These are phyloP conservation scores for Ogataea hybrid DNA, from an alignment of 1,139 yeast genomes.

Conservation along the genomic window DNA sequence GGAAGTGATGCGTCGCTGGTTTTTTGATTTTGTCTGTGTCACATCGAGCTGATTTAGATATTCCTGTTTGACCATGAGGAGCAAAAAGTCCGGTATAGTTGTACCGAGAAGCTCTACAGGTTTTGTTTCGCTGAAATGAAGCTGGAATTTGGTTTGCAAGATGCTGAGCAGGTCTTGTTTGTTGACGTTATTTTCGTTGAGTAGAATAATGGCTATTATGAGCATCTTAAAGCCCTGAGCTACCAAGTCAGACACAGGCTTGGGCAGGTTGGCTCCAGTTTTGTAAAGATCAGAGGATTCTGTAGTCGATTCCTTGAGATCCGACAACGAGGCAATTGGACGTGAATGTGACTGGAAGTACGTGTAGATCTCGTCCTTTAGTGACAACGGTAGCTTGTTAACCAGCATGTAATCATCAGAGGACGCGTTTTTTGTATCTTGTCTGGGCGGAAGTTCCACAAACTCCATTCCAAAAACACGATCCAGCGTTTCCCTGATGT, in stretches of 20 bases:
- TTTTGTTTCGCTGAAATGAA: slow-evolving; percentile 23
- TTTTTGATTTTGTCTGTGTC: slow-evolving; percentile 14
- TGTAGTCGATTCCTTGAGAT: slow-evolving; percentile 13
- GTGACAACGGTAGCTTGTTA: slow-evolving; percentile 19
- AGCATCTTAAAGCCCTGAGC: slow-evolving; percentile 33
- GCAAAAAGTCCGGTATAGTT: slow-evolving; percentile 30
- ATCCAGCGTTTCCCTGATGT: slow-evolving; percentile 12
- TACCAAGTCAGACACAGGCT: slow-evolving; percentile 26
- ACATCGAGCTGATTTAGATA: slow-evolving; percentile 27
- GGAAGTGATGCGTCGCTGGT: slow-evolving; percentile 11
- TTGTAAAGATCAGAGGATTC: slow-evolving; percentile 10
- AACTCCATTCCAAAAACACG: slow-evolving; percentile 27
- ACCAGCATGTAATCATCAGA: slow-evolving; percentile 28
- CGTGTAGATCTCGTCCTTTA: slow-evolving; percentile 24
- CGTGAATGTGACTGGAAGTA: slow-evolving; percentile 16
- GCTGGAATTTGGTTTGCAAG: slow-evolving; percentile 29
- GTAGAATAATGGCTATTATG: slow-evolving; percentile 31
- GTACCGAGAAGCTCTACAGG: slow-evolving; percentile 19
- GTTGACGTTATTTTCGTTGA: slow-evolving; percentile 35
- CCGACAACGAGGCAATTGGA: slow-evolving; percentile 13
- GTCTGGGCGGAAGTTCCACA: slow-evolving; percentile 23
- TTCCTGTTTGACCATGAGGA: slow-evolving; percentile 32
- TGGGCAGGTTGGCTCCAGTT: slow-evolving; percentile 22
- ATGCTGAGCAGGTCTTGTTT: slow-evolving; percentile 34
- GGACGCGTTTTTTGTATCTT: slow-evolving; percentile 1